A percentile compares a stretch with the other conserved stretches of the same genome.
phyloP scores from a whole-genome alignment of 2,329 filamentous ascomycete species.

The Aspergillus fijiensis region DNA sequence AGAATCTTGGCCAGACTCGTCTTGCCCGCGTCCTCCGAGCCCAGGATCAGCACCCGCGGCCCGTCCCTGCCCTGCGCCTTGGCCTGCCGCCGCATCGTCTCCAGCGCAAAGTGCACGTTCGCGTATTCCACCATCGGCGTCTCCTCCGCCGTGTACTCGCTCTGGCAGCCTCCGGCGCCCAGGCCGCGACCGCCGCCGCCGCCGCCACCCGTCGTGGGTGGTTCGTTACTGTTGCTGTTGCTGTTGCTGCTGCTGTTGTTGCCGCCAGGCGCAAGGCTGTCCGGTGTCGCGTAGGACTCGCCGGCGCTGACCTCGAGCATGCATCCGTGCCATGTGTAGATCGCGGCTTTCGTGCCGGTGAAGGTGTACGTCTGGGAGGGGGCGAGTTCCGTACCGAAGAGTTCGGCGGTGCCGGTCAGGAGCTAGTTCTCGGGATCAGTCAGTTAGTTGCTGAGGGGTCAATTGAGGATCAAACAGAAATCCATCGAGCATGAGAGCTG shows the following conservation, averaged over 20 bases:
- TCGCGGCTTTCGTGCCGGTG: constrained; percentile 76
- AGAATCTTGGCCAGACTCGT: constrained; percentile 76
- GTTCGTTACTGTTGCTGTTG: constrained; percentile 23
- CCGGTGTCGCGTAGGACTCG: constrained; percentile 46
- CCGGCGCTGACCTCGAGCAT: constrained; percentile 72
- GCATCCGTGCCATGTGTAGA: constrained; percentile 91
- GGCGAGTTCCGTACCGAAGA: constrained; percentile 93
- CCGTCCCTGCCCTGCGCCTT: constrained; percentile 55
- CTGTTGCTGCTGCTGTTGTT: constrained; percentile 18
- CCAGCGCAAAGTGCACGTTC: constrained; percentile 85
- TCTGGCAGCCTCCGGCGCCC: constrained; percentile 61
- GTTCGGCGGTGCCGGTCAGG: constrained; percentile 78
- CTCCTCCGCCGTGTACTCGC: constrained; percentile 71
- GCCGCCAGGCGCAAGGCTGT: constrained; percentile 29
- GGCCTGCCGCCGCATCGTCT: constrained; percentile 66
- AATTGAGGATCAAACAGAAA: not conserved
- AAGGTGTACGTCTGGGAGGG: constrained; percentile 77
- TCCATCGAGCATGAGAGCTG: not conserved
- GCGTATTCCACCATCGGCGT: constrained; percentile 77
- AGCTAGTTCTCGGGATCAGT: constrained; percentile 51
- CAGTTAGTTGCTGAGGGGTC: not conserved
- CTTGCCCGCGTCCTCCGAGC: constrained; percentile 77
- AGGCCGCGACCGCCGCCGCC: constrained; percentile 25
- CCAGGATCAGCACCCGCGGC: constrained; percentile 81
- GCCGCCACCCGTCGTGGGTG: constrained; percentile 5